phyloP scores from a whole-genome alignment of 2,329 filamentous ascomycete genomes.

The Colletotrichum liriopes region DNA sequence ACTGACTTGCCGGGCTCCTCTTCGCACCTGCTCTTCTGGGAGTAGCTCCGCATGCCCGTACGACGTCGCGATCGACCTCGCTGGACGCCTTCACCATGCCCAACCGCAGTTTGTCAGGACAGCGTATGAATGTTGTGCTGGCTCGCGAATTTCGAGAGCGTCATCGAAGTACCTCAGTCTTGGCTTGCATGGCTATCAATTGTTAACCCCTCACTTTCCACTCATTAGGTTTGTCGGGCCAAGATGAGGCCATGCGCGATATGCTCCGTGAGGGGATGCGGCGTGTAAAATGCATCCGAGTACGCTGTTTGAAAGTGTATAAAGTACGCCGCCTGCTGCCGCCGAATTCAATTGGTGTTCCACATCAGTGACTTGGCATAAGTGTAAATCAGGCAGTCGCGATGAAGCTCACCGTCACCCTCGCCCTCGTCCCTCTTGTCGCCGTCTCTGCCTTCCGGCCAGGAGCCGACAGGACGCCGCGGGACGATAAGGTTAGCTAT shows the following conservation, averaged over 20 bases:
- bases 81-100: not conserved
- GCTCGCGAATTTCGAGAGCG: constrained; percentile 6
- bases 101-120: not conserved
- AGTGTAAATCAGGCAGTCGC: not conserved
- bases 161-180: constrained; percentile 28
- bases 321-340: not conserved
- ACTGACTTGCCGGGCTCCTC: not conserved
- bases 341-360: not conserved
- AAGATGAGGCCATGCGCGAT: not conserved
- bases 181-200: constrained; percentile 36
- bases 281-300: not conserved
- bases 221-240: constrained; percentile 1
- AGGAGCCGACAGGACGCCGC: not conserved
- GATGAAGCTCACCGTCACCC: constrained; percentile 36
- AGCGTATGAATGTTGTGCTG: not conserved
- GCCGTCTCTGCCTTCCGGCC: constrained; percentile 17
- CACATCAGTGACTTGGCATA: too few species aligned
- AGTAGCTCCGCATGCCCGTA: constrained; percentile 30
- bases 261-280: not conserved
- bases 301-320: not conserved
- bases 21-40: constrained; percentile 40
- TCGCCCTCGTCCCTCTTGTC: constrained; percentile 24
- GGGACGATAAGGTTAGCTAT: constrained; percentile 46
- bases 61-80: constrained; percentile 26
- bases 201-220: constrained; percentile 31